Base-by-base conservation (phyloP, 306 rosid species). In the Fagus crenata region DNA sequence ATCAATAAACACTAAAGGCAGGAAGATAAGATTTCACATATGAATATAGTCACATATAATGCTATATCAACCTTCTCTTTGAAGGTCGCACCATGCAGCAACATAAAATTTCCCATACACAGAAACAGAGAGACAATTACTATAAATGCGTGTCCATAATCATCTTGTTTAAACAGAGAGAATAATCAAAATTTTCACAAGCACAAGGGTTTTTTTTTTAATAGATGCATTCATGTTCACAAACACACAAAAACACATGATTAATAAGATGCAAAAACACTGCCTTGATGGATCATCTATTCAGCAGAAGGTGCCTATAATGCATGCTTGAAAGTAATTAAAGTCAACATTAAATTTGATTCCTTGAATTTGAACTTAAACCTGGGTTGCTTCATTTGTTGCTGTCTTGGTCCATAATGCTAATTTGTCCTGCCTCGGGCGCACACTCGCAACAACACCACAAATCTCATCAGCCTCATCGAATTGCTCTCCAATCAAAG, bases 331-430 rank as follows among this genome's bases (percentile, higher is more conserved):
- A 56, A 56, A 42, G 12, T 35, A 74, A 41, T 14, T 71, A 2
- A 39, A 32, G 60, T 49, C n/a, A 72, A 71, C 28, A 68, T 18
- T 33, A 49, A 64, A 68, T 70, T 42, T 55, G 67, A 75, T 60
- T 60, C 61, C 72, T 43, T 42, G 9, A 13, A 72, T 69, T 65
- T 33, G 72, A 64, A 54, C 70, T 61, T 83, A 82, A 5, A 96
- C 99, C 99, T 96, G 99, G 6, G 80, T 92, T 82, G 99, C 92
- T 82, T 96, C 99, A 36, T 96, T 96, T 18, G 98, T 87, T 8
- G 99, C 99, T 32, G 91, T 89, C 85, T 85, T 96, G 17, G 99
- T 96, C 99, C 99, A 96, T 60, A 96, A 70, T 0, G 98, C 85
- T 91, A 96, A 86, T 46, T 89, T 96, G 81, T 92, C 98, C 83